Conservation (phyloP, 73 alveolate genomes). For the Strombidium stylifer region DNA sequence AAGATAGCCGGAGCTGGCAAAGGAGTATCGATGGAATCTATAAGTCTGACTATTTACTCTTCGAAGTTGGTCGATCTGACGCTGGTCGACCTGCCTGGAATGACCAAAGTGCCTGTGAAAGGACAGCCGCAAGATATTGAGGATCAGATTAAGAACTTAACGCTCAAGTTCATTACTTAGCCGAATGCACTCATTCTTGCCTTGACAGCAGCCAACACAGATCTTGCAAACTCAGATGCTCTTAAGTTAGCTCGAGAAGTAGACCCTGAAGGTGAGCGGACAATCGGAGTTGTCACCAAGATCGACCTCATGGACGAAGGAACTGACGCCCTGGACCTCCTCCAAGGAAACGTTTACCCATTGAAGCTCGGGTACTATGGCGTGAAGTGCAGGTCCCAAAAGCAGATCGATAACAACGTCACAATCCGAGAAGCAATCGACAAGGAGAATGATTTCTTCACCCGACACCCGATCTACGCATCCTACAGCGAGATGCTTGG, state of each 20-base stretch:
- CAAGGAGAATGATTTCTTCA: slow-evolving; percentile 63
- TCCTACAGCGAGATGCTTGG: slow-evolving; percentile 19
- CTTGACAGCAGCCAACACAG: slow-evolving; percentile 90
- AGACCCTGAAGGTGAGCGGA: slow-evolving; percentile 90
- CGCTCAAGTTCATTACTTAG: slow-evolving; percentile 70
- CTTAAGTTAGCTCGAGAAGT: slow-evolving; percentile 91
- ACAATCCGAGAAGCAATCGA: slow-evolving; percentile 72
- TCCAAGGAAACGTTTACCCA: slow-evolving; percentile 87
- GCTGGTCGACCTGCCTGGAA: slow-evolving; percentile 97
- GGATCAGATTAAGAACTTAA: slow-evolving; percentile 70
- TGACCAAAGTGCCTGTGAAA: slow-evolving; percentile 91
- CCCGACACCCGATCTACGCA: slow-evolving; percentile 24
- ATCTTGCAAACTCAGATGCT: slow-evolving; percentile 94
- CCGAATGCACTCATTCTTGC: slow-evolving; percentile 91
- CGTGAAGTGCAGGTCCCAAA: slow-evolving; percentile 87
- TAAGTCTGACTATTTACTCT: slow-evolving; percentile 77
- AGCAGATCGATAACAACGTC: slow-evolving; percentile 71
- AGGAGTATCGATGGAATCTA: slow-evolving; percentile 50
- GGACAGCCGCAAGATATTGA: slow-evolving; percentile 94
- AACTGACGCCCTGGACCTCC: slow-evolving; percentile 86
- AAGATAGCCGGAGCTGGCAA: slow-evolving; percentile 69
- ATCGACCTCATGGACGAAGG: slow-evolving; percentile 93
- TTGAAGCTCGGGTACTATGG: slow-evolving; percentile 96
- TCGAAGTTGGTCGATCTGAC: slow-evolving; percentile 90
- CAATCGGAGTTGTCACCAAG: slow-evolving; percentile 93